phyloP scores from a whole-genome alignment of 345 rosid genomes.

The Gossypium longicalyx region DNA sequence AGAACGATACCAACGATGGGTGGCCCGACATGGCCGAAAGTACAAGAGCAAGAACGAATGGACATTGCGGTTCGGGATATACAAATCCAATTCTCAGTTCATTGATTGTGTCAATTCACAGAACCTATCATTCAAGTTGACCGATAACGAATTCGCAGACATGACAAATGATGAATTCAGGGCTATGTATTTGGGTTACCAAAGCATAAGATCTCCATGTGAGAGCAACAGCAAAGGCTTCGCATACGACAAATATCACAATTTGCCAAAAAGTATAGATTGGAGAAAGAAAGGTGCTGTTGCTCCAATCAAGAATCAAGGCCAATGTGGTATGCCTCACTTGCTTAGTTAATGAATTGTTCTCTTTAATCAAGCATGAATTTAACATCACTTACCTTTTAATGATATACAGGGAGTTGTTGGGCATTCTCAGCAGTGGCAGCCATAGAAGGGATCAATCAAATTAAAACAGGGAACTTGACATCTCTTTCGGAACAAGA shows the following conservation, averaged over 20 bases:
- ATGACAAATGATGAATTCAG: conserved; percentile 71
- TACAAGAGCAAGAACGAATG: conserved; percentile 47
- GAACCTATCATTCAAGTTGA: conserved; percentile 51
- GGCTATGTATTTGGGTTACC: conserved; percentile 42
- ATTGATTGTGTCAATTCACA: conserved; percentile 63
- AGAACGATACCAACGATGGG: conserved; percentile 57
- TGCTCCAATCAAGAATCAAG: conserved; percentile 79
- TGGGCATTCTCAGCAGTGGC: conserved; percentile 96
- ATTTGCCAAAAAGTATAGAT: conserved; percentile 45
- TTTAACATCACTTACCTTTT: neutral
- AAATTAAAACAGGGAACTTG: conserved; percentile 59
- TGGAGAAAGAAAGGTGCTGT: conserved; percentile 84
- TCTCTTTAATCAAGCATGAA: neutral
- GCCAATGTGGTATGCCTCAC: conserved; percentile 60
- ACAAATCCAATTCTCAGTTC: conserved; percentile 51
- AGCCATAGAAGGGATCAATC: conserved; percentile 76
- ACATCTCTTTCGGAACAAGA: conserved; percentile 77
- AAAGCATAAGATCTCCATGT: neutral
- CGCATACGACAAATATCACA: neutral
- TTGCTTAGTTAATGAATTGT: neutral
- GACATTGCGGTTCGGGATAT: conserved; percentile 56
- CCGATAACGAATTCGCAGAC: conserved; percentile 81
- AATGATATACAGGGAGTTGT: conserved; percentile 57
- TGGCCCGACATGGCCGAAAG: conserved; percentile 27
- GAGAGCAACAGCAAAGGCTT: neutral